Percentiles rank a stretch among this genome's conserved stretches.
Conservation (phyloP, 345 rosid species). For the Hypericum perforatum region DNA sequence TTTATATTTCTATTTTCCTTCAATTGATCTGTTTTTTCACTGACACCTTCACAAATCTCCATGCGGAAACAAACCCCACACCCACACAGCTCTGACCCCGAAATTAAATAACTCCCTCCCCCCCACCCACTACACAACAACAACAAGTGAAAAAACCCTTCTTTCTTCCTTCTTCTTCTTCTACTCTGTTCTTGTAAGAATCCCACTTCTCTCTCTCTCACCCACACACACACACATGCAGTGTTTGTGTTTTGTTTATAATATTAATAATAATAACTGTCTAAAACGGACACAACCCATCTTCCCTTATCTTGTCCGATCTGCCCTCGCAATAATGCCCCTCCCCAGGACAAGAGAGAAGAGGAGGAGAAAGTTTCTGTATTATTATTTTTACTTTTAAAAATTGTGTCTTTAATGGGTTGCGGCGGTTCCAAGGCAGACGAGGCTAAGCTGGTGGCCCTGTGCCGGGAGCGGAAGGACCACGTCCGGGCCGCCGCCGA, state of each 20-base stretch:
- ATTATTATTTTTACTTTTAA: neutral
- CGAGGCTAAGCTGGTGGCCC: slow-evolving; percentile 56
- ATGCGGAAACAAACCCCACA: too few species aligned
- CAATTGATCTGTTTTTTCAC: too few species aligned
- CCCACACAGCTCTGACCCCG: too few species aligned
- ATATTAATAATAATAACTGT: too few species aligned
- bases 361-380: neutral
- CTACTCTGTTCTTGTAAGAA: neutral
- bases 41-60: too few species aligned
- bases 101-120: neutral
- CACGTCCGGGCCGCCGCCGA: slow-evolving; percentile 58
- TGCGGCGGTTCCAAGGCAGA: slow-evolving; percentile 89
- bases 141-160: neutral
- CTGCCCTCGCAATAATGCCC: too few species aligned
- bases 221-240: too few species aligned
- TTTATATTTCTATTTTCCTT: too few species aligned
- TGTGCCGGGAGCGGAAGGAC: slow-evolving; percentile 70
- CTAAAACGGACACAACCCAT: too few species aligned
- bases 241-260: too few species aligned
- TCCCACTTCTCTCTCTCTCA: too few species aligned
- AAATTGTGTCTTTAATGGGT: slow-evolving; percentile 41
- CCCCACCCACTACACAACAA: slow-evolving; percentile 12
- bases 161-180: slow-evolving; percentile 1
- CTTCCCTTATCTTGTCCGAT: too few species aligned
- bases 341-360: slow-evolving; percentile 8